Evolutionary conservation across 2,329 filamentous ascomycete species (phyloP).

Genomic region (Colletotrichum theobromicola): DNA sequence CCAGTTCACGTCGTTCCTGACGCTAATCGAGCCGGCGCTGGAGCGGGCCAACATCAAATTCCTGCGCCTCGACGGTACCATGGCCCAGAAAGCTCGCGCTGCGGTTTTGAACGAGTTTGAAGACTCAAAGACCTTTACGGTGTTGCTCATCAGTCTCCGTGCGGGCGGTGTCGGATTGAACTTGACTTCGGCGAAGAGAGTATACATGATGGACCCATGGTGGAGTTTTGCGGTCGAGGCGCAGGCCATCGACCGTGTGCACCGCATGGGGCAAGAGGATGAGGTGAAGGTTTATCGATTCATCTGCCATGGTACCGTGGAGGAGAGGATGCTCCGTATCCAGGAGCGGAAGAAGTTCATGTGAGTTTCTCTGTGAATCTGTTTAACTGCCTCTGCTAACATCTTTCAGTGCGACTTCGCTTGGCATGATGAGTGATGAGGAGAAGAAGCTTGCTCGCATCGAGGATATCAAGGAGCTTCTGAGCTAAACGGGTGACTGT

Average conservation of each 20-base stretch:
- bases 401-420: slow-evolving; percentile 75
- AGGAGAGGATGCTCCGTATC: slow-evolving; percentile 91
- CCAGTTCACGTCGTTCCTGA: slow-evolving; percentile 96
- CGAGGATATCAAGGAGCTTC: slow-evolving; percentile 90
- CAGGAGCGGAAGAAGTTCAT: slow-evolving; percentile 97
- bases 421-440: slow-evolving; percentile 94
- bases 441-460: slow-evolving; percentile 90
- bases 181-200: slow-evolving; percentile 83
- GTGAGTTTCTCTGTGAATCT: slow-evolving; percentile 56
- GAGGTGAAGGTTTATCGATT: slow-evolving; percentile 89
- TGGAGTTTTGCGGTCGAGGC: slow-evolving; percentile 98
- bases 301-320: slow-evolving; percentile 88
- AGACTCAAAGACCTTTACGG: slow-evolving; percentile 64
- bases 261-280: slow-evolving; percentile 91
- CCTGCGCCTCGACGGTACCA: slow-evolving; percentile 89
- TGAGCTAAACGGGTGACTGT: slow-evolving; percentile 56
- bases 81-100: slow-evolving; percentile 84
- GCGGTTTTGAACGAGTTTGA: slow-evolving; percentile 78
- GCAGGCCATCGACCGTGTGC: slow-evolving; percentile 96
- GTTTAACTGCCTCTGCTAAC: not conserved
- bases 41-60: slow-evolving; percentile 73
- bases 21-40: slow-evolving; percentile 86
- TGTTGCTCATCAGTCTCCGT: slow-evolving; percentile 83
- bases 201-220: slow-evolving; percentile 99
- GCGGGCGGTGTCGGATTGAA: slow-evolving; percentile 96